Evolutionary conservation across 2,329 filamentous ascomycete genomes (phyloP), one percentile per base, ranked within the genome.

Genomic region (Coleophoma cylindrospora): DNA sequence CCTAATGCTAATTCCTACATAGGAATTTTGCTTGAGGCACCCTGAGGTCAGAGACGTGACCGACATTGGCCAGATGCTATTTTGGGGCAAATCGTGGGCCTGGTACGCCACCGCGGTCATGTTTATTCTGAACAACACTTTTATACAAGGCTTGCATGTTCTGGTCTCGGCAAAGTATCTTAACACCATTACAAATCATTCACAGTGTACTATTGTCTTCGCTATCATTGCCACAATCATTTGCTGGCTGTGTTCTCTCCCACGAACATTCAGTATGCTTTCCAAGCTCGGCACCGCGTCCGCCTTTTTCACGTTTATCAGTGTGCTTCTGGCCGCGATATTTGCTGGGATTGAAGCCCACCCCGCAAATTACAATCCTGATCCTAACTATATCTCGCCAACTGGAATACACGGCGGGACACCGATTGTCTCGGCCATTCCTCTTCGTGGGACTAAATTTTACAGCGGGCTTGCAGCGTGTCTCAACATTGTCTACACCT

Each of bases 401-500:
- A 58, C 60, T n/a, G 59, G 58, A 19, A 49, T 59, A 5, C 50
- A 49, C 52, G 63, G 67, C 6, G 89, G 89, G 1, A 76, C 82
- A 6, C 85, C 87, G 0, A 75, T 80, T 8, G 84, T 94, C 6
- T 81, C 83, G 0, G 82, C 82, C 0, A 65, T 91, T 17, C 87
- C 91, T 0, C 69, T 83, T 3, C 51, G 54, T 32, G 81, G 84
- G 15, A 95, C 89, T 0, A 87, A 86, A 0, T 96, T 95, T 59
- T 88, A 95, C 3, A 74, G 78, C 3, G 91, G 85, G 19, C 85
- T 95, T 77, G 90, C 84, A 48, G 91, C 91, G 0, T 96, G 96
- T 69, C 77, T 96, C 66, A 96, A 96, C 70, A 96, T 96, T 64
- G 89, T 85, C 70, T 96, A 96, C 67, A 96, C 91, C 0, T 96